Evolutionary conservation across 2,329 filamentous ascomycete genomes (phyloP).

Genomic region (Cercospora sesami): DNA sequence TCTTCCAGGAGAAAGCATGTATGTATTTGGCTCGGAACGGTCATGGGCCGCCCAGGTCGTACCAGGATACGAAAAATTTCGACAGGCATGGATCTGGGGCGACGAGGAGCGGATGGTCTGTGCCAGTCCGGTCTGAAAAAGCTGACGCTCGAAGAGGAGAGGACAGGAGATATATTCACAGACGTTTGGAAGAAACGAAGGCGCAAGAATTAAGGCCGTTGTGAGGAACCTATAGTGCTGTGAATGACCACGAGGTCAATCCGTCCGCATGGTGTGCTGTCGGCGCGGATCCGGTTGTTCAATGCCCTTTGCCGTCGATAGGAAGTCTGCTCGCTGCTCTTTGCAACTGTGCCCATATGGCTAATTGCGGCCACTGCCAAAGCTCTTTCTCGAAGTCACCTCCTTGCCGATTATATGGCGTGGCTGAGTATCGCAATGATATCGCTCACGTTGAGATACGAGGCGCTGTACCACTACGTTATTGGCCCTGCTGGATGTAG

Average conservation of each 20-base stretch:
- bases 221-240: background rate
- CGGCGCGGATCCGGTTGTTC: background rate
- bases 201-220: background rate
- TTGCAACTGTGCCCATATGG: background rate
- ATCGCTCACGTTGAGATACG: background rate
- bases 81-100: background rate
- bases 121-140: background rate
- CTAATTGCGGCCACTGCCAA: background rate
- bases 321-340: background rate
- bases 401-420: background rate
- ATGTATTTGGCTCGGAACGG: background rate
- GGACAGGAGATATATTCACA: background rate
- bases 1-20: background rate
- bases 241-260: background rate
- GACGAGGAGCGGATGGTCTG: background rate
- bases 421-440: background rate
- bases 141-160: background rate
- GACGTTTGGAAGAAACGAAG: background rate
- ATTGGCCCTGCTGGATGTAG: background rate
- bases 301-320: background rate
- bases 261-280: background rate
- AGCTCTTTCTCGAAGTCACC: background rate
- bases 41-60: background rate
- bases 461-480: background rate
- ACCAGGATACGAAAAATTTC: background rate